Evolutionary conservation across 768 basidiomycete genomes (phyloP), one percentile per base, ranked within the genome.

Genomic region (Tephrocybe rancida): DNA sequence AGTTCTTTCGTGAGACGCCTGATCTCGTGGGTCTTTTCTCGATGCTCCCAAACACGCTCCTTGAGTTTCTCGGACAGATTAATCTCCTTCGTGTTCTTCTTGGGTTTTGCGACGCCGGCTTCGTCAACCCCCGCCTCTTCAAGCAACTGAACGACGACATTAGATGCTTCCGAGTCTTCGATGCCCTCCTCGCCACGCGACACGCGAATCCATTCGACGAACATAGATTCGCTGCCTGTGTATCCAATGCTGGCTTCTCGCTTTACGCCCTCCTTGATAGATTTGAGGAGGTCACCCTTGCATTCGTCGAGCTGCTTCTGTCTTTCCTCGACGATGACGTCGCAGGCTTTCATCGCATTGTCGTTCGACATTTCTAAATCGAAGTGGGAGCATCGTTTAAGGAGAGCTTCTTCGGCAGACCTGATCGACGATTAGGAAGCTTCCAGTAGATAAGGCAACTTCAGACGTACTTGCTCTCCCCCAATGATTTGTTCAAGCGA

Each of bases 381-480:
- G 68, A 96, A 98, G 67, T 96, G 95, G 5, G 95, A 95, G 66
- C 94, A 96, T 34, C 95, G 88, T 66, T 98, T 98, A 54, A 98
- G 79, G 10, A 98, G 80, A 1, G 95, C 94, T 73, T 97, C 93
- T 64, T 94, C 92, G 2, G 92, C 92, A 56, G 92, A 83, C 61
- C 92, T 94, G 55, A 32, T 22, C 26, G 43, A 37, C 44, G 41
- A 18, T 24, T 6, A 18, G 22, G 35, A 48, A 24, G n/a, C n/a
- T n/a, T n/a, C n/a, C n/a, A 32, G 48, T 48, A 26, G 22, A 57
- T 37, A 25, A 11, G 6, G 21, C 3, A 21, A 25, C 25, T 13
- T 19, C 21, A 35, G 13, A 77, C 90, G 60, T 74, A 91, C 84
- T 85, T 88, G 81, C 91, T 93, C 46, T 94, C 90, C 51, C 94